Percentiles rank a stretch among this genome's conserved stretches.
phyloP scores from a whole-genome alignment of 306 rosid genomes.

The Dryas alaskensis region DNA sequence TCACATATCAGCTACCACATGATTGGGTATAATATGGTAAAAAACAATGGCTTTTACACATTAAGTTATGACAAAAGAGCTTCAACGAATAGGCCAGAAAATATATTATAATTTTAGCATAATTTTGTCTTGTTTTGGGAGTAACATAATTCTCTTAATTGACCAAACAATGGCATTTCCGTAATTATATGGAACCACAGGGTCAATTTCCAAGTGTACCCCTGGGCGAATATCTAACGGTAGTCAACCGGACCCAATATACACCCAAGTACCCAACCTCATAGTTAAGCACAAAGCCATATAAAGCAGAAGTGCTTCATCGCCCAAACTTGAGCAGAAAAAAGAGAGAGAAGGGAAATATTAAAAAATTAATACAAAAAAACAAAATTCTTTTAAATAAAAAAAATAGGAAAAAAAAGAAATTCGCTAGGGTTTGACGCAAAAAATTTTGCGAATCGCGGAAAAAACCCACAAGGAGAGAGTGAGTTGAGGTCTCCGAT shows the following conservation, averaged over 20 bases:
- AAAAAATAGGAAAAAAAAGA: slow-evolving; percentile 9
- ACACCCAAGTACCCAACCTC: neutral
- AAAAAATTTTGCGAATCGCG: slow-evolving; percentile 43
- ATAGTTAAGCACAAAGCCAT: neutral
- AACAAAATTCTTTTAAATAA: neutral
- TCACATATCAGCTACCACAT: too few relatives aligned
- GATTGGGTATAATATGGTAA: too few relatives aligned
- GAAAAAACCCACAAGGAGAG: slow-evolving; percentile 24
- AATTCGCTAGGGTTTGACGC: slow-evolving; percentile 60
- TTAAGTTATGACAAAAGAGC: too few relatives aligned
- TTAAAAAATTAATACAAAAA: neutral
- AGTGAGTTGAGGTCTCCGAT: slow-evolving; percentile 52
- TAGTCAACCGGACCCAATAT: neutral
- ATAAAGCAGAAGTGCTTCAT: slow-evolving; percentile 14
- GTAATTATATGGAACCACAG: neutral
- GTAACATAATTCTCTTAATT: too few relatives aligned
- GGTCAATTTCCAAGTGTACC: slow-evolving; percentile 6
- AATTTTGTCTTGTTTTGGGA: too few relatives aligned
- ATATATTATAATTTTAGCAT: too few relatives aligned
- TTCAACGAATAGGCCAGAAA: too few relatives aligned
- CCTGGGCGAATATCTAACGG: slow-evolving; percentile 11
- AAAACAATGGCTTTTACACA: too few relatives aligned
- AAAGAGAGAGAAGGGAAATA: neutral
- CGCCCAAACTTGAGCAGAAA: slow-evolving; percentile 16
- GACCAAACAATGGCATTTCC: neutral